Evolutionary conservation across 495 filamentous ascomycete genomes (phyloP), one percentile per base, ranked within the genome.

Genomic region (Penicillium pulvis): DNA sequence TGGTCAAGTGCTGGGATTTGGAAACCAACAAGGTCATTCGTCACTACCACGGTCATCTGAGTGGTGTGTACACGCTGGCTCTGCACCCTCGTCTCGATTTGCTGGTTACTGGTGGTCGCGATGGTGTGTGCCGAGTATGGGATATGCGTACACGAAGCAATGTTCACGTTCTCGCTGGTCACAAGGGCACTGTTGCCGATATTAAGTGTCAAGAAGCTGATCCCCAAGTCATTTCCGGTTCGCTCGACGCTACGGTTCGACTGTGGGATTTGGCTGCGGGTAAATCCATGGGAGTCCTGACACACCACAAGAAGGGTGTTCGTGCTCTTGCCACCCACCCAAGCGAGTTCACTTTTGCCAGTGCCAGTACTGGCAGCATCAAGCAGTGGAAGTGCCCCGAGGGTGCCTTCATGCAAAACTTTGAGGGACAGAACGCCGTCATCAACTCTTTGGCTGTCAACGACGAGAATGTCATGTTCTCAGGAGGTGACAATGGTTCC

Each of bases 301-400:
- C 95, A 8, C 95, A 99, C 71, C 95, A 99, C 84, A 99, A 99
- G 71, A 97, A 97, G 77, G 90, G 91, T 53, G 92, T 99, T 9
- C 85, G 95, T 42, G 85, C 83, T n/a, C 80, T 99, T 53, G 83
- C 90, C 17, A 83, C 87, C 3, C 95, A 98, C 71, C 95, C 95
- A 0, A 87, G 82, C 51, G 95, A 99, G 71, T 99, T 96, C 73
- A 99, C 95, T 1, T 99, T 99, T 64, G 95, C 93, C 31, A 91
- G 84, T 59, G 93, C 89, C 57, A 94, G 90, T 66, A 92, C 93
- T 0, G 87, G 88, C 24, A 91, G 88, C 71, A 99, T 99, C 77
- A 99, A 99, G 80, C 95, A 98, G 73, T 99, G 94, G 93, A 98
- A 98, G 72, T 98, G 92, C 65, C 95, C 95, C 17, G 93, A 97